phyloP scores from a whole-genome alignment of 768 basidiomycete species.

The Xerocomellus dryophilus region DNA sequence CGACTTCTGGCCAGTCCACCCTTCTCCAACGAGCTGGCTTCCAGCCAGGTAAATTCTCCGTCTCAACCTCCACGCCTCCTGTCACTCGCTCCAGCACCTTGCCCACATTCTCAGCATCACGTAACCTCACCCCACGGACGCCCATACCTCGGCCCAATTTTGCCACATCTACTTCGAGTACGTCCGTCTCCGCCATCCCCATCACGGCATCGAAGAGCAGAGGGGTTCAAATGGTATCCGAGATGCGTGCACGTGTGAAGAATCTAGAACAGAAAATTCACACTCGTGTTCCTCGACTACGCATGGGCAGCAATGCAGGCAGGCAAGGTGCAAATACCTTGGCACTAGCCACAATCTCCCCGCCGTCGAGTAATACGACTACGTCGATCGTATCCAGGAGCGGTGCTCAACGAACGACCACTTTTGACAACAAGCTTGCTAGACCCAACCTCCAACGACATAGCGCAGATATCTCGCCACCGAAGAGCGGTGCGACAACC shows the following conservation, averaged over 20 bases:
- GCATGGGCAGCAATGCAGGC: conserved; percentile 74
- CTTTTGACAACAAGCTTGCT: conserved; percentile 23
- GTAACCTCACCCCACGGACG: conserved; percentile 44
- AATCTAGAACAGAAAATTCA: conserved; percentile 85
- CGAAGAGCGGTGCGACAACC: conserved; percentile 38
- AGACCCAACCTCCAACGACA: conserved; percentile 37
- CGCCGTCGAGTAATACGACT: conserved; percentile 38
- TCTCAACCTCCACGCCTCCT: conserved; percentile 44
- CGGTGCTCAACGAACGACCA: conserved; percentile 15
- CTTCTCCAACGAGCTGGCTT: conserved; percentile 53
- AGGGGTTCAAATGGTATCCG: conserved; percentile 89
- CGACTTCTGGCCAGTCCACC: conserved; percentile 41
- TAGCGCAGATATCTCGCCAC: conserved; percentile 43
- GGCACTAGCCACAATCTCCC: conserved; percentile 32
- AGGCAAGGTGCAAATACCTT: conserved; percentile 43
- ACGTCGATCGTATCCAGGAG: conserved; percentile 29
- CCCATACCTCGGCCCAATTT: conserved; percentile 39
- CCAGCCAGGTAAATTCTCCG: conserved; percentile 40
- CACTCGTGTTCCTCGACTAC: conserved; percentile 78
- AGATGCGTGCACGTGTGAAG: conserved; percentile 82
- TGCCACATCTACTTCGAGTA: conserved; percentile 40
- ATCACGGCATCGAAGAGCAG: conserved; percentile 63
- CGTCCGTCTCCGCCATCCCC: conserved; percentile 29
- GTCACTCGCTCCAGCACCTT: conserved; percentile 58
- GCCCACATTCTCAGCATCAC: conserved; percentile 49